Evolutionary conservation across 1,284 basidiomycete genomes (phyloP), one percentile per base, ranked within the genome.

Genomic region (Fomitopsis schrenkii): DNA sequence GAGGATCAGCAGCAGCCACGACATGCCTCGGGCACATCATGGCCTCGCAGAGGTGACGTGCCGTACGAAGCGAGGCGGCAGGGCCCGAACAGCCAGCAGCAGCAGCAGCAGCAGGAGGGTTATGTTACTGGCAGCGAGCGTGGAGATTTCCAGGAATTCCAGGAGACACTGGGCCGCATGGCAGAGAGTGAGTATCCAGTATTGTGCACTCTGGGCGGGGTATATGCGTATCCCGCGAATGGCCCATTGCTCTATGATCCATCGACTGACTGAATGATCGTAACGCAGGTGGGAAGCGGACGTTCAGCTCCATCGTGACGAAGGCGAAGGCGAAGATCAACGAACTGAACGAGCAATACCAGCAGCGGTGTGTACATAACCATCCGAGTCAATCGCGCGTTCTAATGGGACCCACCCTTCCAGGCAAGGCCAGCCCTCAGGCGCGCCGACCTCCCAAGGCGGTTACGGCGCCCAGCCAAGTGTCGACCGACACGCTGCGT

Each of bases 301-400:
- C 91, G 0, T 83, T 93, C 72, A 84, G 81, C 52, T 82, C 78
- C 10, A 73, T 93, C 36, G 78, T 92, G 53, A 84, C 83, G 36
- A 92, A 88, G 70, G 88, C 91, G 54, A 91, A 85, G 69, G 84
- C 89, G 9, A 93, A 92, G 80, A 85, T 92, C 65, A 86, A 88
- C 68, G 91, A 93, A 67, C 85, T 85, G 63, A 89, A 93, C 42
- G 82, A 60, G 2, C 59, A 60, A 26, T 45, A 59, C 38, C 54
- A 38, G 33, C 60, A 63, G 17, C 66, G 70, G 74, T 76, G 40
- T 9, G 70, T 61, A 15, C 30, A 17, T 4, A 28, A 14, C 22
- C 22, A 30, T 19, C 26, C 4, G 10, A 7, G 45, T 41, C 38
- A 8, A 28, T 36, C 58, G 53, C 5, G 48, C 57, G 7, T 57